Conservation (phyloP, 163 green algal genomes). For the Trebouxia gelatinosa region DNA sequence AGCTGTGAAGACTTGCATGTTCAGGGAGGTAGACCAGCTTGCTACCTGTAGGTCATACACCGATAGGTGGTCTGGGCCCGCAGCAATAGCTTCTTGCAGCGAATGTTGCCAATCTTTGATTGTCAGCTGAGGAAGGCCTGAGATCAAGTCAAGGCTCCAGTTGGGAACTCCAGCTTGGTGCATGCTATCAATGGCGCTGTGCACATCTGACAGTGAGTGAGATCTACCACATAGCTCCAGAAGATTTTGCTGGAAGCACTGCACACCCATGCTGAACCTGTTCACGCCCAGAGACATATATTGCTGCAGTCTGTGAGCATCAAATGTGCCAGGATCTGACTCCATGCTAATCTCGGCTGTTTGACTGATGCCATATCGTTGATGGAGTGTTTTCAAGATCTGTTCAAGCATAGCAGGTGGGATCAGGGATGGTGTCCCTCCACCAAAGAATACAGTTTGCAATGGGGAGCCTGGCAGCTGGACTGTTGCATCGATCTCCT, state of each 20-base stretch:
- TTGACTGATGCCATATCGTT: constrained; percentile 53
- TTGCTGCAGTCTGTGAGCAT: constrained; percentile 54
- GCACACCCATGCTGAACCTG: constrained; percentile 75
- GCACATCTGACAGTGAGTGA: constrained; percentile 73
- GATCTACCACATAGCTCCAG: constrained; percentile 80
- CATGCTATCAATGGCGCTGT: constrained; percentile 67
- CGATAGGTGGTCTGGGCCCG: constrained; percentile 77
- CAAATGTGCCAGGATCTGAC: constrained; percentile 93
- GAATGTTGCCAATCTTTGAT: constrained; percentile 68
- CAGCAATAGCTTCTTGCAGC: constrained; percentile 64
- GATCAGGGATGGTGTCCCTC: constrained; percentile 90
- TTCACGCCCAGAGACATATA: constrained; percentile 83
- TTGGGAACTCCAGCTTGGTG: constrained; percentile 48
- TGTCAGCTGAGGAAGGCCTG: constrained; percentile 78
- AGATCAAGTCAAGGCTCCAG: constrained; percentile 94
- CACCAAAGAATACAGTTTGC: constrained; percentile 91
- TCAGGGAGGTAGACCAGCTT: too few species aligned
- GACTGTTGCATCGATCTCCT: constrained; percentile 66
- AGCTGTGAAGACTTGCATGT: too few species aligned
- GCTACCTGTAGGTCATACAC: constrained; percentile 95
- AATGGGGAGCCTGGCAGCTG: constrained; percentile 48
- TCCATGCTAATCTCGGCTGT: constrained; percentile 88
- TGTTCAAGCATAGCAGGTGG: constrained; percentile 63
- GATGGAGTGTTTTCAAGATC: constrained; percentile 64
- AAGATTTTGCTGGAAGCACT: constrained; percentile 80